Percentiles rank a stretch among this genome's conserved stretches.
phyloP scores from a whole-genome alignment of 2,329 filamentous ascomycete genomes.

The Colletotrichum simmondsii region DNA sequence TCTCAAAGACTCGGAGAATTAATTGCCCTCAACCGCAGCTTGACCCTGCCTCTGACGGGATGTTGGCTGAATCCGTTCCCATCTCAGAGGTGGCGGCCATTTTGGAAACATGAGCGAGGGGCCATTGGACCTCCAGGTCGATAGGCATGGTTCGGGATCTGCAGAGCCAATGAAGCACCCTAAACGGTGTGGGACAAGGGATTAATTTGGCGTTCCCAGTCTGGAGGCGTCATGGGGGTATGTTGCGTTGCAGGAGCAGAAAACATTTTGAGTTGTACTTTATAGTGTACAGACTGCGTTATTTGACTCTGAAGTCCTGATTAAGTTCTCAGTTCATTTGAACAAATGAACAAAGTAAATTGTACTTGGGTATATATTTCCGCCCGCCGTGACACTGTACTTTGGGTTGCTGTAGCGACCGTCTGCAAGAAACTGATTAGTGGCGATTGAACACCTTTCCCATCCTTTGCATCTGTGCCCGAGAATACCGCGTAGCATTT shows the following conservation, averaged over 20 bases:
- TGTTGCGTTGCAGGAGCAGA: not conserved
- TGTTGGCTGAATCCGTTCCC: not conserved
- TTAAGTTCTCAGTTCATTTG: not conserved
- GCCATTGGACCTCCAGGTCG: not conserved
- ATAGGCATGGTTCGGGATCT: not conserved
- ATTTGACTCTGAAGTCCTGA: not conserved
- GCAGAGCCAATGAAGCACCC: conserved; percentile 1
- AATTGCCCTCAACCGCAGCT: not conserved
- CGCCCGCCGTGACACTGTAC: too few species aligned
- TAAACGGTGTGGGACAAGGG: not conserved
- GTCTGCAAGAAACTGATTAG: not conserved
- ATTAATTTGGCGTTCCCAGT: not conserved
- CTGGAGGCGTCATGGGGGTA: not conserved
- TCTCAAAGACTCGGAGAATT: not conserved
- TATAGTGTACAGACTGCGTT: not conserved
- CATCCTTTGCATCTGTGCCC: not conserved
- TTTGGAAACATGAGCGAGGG: not conserved
- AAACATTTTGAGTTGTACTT: too few species aligned
- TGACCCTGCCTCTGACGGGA: not conserved
- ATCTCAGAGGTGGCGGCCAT: not conserved
- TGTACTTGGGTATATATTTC: not conserved
- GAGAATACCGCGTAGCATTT: conserved; percentile 2
- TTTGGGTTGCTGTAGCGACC: not conserved
- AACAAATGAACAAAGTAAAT: not conserved
- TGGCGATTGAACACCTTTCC: not conserved